Base-by-base conservation (phyloP, 208 protist species). In the Phytomonas sp. region DNA sequence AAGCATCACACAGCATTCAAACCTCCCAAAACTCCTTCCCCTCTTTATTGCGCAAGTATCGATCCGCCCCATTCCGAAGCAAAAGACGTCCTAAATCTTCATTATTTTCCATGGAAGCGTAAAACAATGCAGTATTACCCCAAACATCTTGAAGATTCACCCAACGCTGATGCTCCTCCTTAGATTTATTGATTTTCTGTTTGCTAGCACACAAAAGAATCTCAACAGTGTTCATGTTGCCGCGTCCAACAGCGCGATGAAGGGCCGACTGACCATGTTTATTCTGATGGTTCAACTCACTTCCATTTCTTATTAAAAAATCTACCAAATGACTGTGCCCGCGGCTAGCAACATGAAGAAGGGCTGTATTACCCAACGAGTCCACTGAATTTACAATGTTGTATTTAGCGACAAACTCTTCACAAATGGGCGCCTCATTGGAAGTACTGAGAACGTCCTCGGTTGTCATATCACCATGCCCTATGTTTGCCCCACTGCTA, bases 51-150 rank as follows among this genome's bases (percentile, higher is more conserved):
- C 83, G 78, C 40, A 93, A 56, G 23, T 95, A 82, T 28, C 89
- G 78, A 51, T 94, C 79, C 4, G 88, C 87, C 6, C 90, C 92
- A 64, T 92, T 84, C 46, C 81, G 90, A 40, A 97, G 70, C 34
- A 97, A 72, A 66, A 83, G 94, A 28, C 82, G 75, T 0, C 92
- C 92, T 1, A 97, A 60, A 64, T 97, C 92, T 66, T 96, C 89
- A 62, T 97, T 95, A 68, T 97, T 91, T 40, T 97, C 92, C 82
- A 87, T 85, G 7, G 90, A 93, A 1, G 92, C 92, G 72, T 97
- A 97, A 78, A 95, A 94, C 28, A 97, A 75, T 8, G 90, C 88
- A 4, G 90, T 93, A 69, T 97, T 85, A 17, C 92, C 92, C 43
- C 78, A 81, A 17, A 69, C 71, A 76, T 97, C 90, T 60, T 92